Evolutionary conservation across 2,329 filamentous ascomycete species (phyloP).

Genomic region (Neonectria punicea): DNA sequence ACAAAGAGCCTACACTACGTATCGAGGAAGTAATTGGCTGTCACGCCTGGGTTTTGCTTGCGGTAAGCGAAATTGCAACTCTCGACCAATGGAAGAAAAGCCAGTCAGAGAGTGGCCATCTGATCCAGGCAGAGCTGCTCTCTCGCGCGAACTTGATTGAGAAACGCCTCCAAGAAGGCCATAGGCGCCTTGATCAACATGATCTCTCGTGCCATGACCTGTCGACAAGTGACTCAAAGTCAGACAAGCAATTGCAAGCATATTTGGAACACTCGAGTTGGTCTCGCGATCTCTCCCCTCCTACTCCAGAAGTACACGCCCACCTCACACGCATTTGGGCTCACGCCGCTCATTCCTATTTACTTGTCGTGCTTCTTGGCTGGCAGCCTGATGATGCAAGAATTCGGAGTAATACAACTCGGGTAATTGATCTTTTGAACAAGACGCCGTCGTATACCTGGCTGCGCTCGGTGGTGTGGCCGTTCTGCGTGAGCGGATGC

Average conservation of each 20-base stretch:
- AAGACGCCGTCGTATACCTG: conserved; percentile 2
- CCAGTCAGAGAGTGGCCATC: not conserved
- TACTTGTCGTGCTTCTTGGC: not conserved
- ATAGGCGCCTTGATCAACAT: not conserved
- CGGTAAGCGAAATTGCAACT: conserved; percentile 5
- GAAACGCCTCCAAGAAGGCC: not conserved
- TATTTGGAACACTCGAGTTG: not conserved
- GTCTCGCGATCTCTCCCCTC: not conserved
- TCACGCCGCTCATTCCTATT: not conserved
- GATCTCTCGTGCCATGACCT: no score
- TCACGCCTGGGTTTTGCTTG: conserved; percentile 9
- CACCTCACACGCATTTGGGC: conserved; percentile 11
- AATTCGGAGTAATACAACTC: not conserved
- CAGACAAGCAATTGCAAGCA: not conserved
- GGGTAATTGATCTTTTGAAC: not conserved
- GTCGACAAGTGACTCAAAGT: not conserved
- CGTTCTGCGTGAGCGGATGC: conserved; percentile 16
- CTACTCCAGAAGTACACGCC: not conserved
- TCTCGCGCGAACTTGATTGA: conserved; percentile 1
- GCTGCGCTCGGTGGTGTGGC: conserved; percentile 18
- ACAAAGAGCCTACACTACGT: not conserved
- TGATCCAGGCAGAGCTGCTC: not conserved
- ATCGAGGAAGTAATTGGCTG: conserved; percentile 8
- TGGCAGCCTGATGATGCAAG: not conserved
- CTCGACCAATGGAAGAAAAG: not conserved